Evolutionary conservation across 768 basidiomycete species (phyloP).

Genomic region (Kwoniella pini): DNA sequence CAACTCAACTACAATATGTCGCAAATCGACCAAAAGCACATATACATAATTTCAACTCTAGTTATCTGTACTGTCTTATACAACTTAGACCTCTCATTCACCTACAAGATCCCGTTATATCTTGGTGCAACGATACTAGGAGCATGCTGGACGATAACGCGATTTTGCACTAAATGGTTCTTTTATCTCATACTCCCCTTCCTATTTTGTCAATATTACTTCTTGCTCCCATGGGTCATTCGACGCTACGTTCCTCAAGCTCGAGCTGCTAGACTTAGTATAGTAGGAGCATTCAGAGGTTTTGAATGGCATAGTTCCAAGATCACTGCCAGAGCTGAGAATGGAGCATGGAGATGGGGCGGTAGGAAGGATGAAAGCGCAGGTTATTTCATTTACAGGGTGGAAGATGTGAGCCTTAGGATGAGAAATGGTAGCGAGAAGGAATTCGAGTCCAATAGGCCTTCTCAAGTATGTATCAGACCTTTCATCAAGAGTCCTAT

Average conservation of each 20-base stretch:
- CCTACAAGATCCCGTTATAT: too few relatives aligned
- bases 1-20: neutral
- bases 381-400: slow-evolving; percentile 27
- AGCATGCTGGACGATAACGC: neutral
- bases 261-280: slow-evolving; percentile 8
- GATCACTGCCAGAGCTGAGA: slow-evolving; percentile 29
- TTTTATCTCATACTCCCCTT: slow-evolving; percentile 4
- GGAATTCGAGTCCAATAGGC: neutral
- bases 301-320: slow-evolving; percentile 40
- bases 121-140: neutral
- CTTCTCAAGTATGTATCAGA: neutral
- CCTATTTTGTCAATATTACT: slow-evolving; percentile 2
- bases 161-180: slow-evolving; percentile 1
- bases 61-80: neutral
- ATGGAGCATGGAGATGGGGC: slow-evolving; percentile 33
- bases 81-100: neutral
- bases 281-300: slow-evolving; percentile 22
- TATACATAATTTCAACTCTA: neutral
- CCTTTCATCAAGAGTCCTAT: too few relatives aligned
- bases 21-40: neutral
- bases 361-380: slow-evolving; percentile 25
- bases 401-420: slow-evolving; percentile 37
- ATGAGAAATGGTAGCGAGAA: neutral
- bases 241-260: slow-evolving; percentile 2
- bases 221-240: slow-evolving; percentile 1